A percentile compares a stretch with the other conserved stretches of the same genome.
Conservation (phyloP, 495 filamentous ascomycete species). For the Cetradonia linearis region DNA sequence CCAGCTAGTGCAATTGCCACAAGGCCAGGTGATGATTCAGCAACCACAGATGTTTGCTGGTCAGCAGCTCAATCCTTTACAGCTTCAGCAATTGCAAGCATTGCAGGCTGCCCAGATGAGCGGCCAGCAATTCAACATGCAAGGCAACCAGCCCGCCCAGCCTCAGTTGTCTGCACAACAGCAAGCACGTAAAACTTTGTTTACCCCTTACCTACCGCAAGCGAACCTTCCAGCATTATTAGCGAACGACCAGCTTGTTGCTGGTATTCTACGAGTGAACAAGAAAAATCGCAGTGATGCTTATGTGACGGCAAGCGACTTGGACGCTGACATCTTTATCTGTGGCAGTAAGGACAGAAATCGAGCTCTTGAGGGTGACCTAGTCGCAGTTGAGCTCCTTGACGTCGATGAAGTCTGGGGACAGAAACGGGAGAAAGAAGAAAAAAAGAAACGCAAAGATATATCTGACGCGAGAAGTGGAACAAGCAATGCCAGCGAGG, state of each 20-base stretch:
- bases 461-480: constrained; percentile 80
- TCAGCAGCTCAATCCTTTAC: constrained; percentile 81
- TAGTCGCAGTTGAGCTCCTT: constrained; percentile 89
- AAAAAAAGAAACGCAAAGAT: constrained; percentile 99
- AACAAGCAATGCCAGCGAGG: constrained; percentile 56
- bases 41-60: constrained; percentile 64
- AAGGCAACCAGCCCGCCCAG: constrained; percentile 69
- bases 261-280: constrained; percentile 94
- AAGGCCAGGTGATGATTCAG: constrained; percentile 68
- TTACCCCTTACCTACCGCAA: constrained; percentile 95
- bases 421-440: constrained; percentile 97
- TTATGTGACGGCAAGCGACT: constrained; percentile 86
- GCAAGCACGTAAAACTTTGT: constrained; percentile 94
- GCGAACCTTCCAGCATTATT: constrained; percentile 87
- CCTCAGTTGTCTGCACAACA: constrained; percentile 48
- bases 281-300: constrained; percentile 99
- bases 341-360: constrained; percentile 98
- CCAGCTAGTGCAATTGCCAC: constrained; percentile 76
- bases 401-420: constrained; percentile 98
- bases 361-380: constrained; percentile 87
- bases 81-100: constrained; percentile 83
- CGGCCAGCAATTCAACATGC: constrained; percentile 59
- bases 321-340: constrained; percentile 98
- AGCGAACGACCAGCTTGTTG: constrained; percentile 85
- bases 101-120: constrained; percentile 79